Evolutionary conservation across 2,329 filamentous ascomycete species (phyloP).

Genomic region (Aphanoascus verrucosus): DNA sequence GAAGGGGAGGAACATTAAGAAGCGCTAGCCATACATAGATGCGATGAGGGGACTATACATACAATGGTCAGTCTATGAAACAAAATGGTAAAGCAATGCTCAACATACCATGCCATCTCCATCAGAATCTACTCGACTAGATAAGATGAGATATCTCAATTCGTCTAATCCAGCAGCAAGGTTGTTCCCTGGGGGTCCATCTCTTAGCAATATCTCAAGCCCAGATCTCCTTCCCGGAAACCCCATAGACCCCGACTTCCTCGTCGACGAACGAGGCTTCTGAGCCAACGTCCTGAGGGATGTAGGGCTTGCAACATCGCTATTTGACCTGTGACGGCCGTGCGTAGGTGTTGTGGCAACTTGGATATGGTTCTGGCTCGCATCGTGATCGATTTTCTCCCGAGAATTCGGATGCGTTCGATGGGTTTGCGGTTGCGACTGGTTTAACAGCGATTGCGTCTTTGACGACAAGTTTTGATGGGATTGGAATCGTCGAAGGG

Average conservation of each 20-base stretch:
- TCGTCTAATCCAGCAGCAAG: conserved; percentile 35
- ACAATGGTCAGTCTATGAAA: conserved; percentile 11
- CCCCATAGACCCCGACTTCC: conserved; percentile 36
- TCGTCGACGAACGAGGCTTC: conserved; percentile 24
- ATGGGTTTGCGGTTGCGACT: conserved; percentile 44
- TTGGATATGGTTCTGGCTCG: conserved; percentile 20
- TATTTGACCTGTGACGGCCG: conserved; percentile 58
- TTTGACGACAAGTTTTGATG: conserved; percentile 54
- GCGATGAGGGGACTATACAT: conserved; percentile 66
- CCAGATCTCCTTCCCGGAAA: conserved; percentile 39
- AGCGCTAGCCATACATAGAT: conserved; percentile 96
- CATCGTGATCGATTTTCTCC: conserved; percentile 11
- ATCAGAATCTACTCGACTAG: conserved; percentile 41
- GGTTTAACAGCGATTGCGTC: conserved; percentile 49
- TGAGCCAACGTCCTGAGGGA: conserved; percentile 20
- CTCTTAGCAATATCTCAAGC: conserved; percentile 66
- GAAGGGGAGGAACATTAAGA: conserved; percentile 72
- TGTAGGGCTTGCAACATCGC: conserved; percentile 49
- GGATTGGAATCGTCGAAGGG: conserved; percentile 63
- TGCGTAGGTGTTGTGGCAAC: conserved; percentile 17
- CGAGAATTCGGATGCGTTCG: conserved; percentile 20
- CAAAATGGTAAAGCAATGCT: conserved; percentile 5
- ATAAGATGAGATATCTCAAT: conserved; percentile 40
- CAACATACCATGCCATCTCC: conserved; percentile 43
- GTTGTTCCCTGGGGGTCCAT: conserved; percentile 65